phyloP scores from a whole-genome alignment of 768 basidiomycete species.

The Macrocybe gigantea region DNA sequence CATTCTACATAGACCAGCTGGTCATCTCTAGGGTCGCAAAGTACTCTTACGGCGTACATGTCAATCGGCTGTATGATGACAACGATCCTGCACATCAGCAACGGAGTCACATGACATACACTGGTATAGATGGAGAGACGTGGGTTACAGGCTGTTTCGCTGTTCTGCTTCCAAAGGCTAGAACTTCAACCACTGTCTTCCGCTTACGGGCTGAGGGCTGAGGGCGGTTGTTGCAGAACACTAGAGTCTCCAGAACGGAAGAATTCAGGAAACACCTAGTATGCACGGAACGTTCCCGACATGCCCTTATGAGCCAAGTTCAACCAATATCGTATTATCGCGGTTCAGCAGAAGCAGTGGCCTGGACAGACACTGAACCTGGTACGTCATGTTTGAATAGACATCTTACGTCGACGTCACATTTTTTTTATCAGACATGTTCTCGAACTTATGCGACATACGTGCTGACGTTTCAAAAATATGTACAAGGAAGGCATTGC shows the following conservation, averaged over 20 bases:
- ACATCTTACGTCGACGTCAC: background rate
- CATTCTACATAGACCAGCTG: conserved; percentile 12
- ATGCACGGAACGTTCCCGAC: no score
- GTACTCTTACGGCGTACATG: conserved; percentile 6
- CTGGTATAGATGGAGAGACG: background rate
- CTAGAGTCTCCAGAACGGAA: background rate
- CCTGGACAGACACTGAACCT: background rate
- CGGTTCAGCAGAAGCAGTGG: background rate
- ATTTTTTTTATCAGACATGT: background rate
- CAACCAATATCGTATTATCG: background rate
- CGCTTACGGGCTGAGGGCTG: background rate
- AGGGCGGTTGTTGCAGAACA: background rate
- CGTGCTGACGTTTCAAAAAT: background rate
- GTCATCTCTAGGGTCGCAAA: conserved; percentile 11
- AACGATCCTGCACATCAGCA: background rate
- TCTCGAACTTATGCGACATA: background rate
- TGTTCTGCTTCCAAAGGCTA: background rate
- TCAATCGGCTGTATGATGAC: background rate
- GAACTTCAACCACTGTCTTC: background rate
- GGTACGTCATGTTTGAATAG: background rate
- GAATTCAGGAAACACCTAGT: no score
- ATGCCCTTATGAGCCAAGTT: no score
- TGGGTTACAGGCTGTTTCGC: background rate
- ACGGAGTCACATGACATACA: background rate
- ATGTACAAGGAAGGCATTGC: background rate